Base-by-base conservation (phyloP, 495 filamentous ascomycete species). In the Neurospora sp. region DNA sequence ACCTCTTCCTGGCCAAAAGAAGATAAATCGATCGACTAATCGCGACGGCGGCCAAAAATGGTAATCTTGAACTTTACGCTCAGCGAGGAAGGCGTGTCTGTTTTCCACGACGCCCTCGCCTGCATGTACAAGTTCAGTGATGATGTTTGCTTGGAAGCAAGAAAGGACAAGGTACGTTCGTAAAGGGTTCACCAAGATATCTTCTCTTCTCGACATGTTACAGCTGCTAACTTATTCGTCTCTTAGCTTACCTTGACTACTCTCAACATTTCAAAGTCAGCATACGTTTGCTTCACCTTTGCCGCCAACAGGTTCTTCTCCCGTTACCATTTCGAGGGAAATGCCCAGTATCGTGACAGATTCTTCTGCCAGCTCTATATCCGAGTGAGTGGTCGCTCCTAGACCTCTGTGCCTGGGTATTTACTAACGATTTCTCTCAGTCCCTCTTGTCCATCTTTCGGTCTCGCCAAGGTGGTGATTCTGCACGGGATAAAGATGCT, bases 71-170 rank as follows among this genome's bases (percentile, higher is more conserved):
- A 88, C 68, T 94, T 98, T 75, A 92, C 93, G 0, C 83, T 99
- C 42, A 88, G 85, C 65, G 93, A 94, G 40, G 87, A 91, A 70
- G 91, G 91, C 9, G 85, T 95, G 27, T 83, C 87, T 38, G 87
- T 87, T 71, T 81, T 99, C 20, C 93, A 98, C 76, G 93, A 98
- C 80, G 86, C 89, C 10, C 86, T 99, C n/a, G 82, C 88, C 69
- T 98, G 96, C 80, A 87, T 99, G 38, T 86, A 89, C 68, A 98
- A 96, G 83, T 98, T 98, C 85, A 93, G 91, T 78, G 96, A 99
- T 74, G 90, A 89, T 59, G 92, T 98, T 10, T 91, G 90, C 38
- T 85, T 99, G 45, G 96, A 98, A 81, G 94, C 94, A 8, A 88
- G 89, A 75, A 86, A 86, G 59, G 89, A 93, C 76, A 86, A 89